A percentile compares a stretch with the other conserved stretches of the same genome.
Evolutionary conservation across 768 basidiomycete species (phyloP).

Genomic region (Tricholoma hemisulphureum): DNA sequence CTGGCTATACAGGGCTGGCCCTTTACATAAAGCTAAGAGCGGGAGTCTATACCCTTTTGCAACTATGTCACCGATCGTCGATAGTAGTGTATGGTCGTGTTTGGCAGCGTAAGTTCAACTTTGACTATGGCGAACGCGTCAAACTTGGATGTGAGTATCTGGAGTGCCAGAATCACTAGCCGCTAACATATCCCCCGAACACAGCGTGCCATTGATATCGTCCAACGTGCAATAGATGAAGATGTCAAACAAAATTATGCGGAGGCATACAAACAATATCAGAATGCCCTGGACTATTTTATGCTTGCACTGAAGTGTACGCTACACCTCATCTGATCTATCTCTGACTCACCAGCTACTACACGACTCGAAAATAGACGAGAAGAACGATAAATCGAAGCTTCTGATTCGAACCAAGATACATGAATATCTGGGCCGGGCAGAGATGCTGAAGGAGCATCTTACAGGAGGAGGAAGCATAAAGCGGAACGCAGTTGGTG

Average conservation of each 20-base stretch:
- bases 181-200: conserved; percentile 1
- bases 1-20: too few relatives aligned
- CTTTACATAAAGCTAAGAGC: too few relatives aligned
- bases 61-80: too few relatives aligned
- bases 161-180: not conserved
- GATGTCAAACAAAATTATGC: conserved; percentile 91
- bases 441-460: conserved; percentile 89
- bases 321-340: conserved; percentile 19
- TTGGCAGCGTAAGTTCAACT: too few relatives aligned
- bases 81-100: too few relatives aligned
- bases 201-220: conserved; percentile 78
- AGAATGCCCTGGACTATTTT: conserved; percentile 96
- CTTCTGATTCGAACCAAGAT: conserved; percentile 83
- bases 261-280: conserved; percentile 92
- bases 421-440: conserved; percentile 86
- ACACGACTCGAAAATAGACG: conserved; percentile 47
- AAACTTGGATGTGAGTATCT: conserved; percentile 46
- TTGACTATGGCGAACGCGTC: conserved; percentile 48
- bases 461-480: conserved; percentile 67
- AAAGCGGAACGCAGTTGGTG: conserved; percentile 44
- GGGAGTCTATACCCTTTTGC: too few relatives aligned
- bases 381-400: conserved; percentile 94
- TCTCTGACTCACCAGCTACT: not conserved
- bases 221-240: conserved; percentile 89
- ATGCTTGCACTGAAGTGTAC: conserved; percentile 94